These are phyloP conservation scores for Aspergillus ochraceoroseus DNA, from an alignment of 2,329 filamentous ascomycete genomes.

Conservation along the genomic window DNA sequence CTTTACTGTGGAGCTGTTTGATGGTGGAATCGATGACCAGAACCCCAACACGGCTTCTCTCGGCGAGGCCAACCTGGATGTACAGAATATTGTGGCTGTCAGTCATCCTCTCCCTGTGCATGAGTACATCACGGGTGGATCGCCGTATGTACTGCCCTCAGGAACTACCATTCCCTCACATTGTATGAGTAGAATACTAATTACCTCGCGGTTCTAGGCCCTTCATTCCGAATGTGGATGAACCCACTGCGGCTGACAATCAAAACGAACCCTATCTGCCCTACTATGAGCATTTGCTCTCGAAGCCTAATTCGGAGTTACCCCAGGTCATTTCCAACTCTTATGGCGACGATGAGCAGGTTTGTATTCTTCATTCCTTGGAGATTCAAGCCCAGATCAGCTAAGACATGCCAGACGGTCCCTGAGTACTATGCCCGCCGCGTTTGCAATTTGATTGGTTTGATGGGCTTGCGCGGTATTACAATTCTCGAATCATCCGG, in stretches of 20 bases:
- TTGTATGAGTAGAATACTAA: not conserved
- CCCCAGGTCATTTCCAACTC: slow-evolving; percentile 61
- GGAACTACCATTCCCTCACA: not conserved
- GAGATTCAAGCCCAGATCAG: too few species aligned
- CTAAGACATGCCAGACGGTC: slow-evolving; percentile 47
- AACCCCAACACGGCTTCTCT: slow-evolving; percentile 35
- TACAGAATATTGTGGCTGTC: slow-evolving; percentile 55
- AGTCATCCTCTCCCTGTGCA: slow-evolving; percentile 51
- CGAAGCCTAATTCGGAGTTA: slow-evolving; percentile 46
- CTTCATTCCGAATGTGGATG: slow-evolving; percentile 47
- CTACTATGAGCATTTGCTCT: slow-evolving; percentile 57
- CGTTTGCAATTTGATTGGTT: slow-evolving; percentile 60
- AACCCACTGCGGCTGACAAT: slow-evolving; percentile 28
- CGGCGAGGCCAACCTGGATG: slow-evolving; percentile 56
- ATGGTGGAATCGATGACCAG: slow-evolving; percentile 43
- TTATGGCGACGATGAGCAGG: slow-evolving; percentile 60
- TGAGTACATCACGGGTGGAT: slow-evolving; percentile 7
- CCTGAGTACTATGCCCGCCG: slow-evolving; percentile 57
- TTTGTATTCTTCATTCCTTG: slow-evolving; percentile 1
- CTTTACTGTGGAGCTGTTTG: slow-evolving; percentile 35
- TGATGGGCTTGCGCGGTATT: slow-evolving; percentile 64
- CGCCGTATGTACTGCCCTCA: slow-evolving; percentile 1
- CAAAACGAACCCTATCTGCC: slow-evolving; percentile 65
- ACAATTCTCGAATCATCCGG: slow-evolving; percentile 60
- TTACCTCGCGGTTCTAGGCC: slow-evolving; percentile 34